Base-by-base conservation (phyloP, 1,139 yeast genomes). In the Nematodospora anomalae region DNA sequence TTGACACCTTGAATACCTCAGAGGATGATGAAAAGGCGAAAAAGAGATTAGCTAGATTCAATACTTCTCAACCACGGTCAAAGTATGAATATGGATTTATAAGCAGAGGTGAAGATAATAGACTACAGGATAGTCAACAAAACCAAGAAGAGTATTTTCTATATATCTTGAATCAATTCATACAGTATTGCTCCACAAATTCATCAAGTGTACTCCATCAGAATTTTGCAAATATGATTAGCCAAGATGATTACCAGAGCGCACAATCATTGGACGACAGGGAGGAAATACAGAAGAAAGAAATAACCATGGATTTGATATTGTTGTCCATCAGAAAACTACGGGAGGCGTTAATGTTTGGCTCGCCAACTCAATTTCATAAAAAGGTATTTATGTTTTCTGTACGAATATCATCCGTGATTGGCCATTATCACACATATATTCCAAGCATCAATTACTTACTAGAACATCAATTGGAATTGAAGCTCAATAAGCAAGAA, bases 71-170 rank as follows among this genome's bases (percentile, higher is more conserved):
- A 26, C 30, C 11, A 32, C 33, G 10, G 30, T 36, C 20, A 35
- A 37, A 27, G 20, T 16, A 33, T 11, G 33, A 40, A 4, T 77
- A 71, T 46, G 86, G 86, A 1, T 62, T 71, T 30, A 57, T 76
- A 2, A 79, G 85, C 45, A 59, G 85, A 36, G 85, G 85, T 1
- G 83, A 78, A 38, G 83, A 76, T 43, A 53, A 54, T 33, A 52
- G 75, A 28, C 57, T 80, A 18, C 79, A 74, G 43, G 47, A 60
- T n/a, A 74, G 73, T 46, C 54, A 55, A 10, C 39, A 44, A 4
- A 76, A 67, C 10, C 55, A 82, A 41, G 53, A 50, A 12, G 54
- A 47, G 22, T 71, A 59, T 41, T 78, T 71, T 47, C 51, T 52
- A 3, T 44, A 52, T 22, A 68, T 76, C 6, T 51, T 71, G 15